Base-by-base conservation (phyloP, 1,284 basidiomycete genomes). In the Ustilago bromivora region DNA sequence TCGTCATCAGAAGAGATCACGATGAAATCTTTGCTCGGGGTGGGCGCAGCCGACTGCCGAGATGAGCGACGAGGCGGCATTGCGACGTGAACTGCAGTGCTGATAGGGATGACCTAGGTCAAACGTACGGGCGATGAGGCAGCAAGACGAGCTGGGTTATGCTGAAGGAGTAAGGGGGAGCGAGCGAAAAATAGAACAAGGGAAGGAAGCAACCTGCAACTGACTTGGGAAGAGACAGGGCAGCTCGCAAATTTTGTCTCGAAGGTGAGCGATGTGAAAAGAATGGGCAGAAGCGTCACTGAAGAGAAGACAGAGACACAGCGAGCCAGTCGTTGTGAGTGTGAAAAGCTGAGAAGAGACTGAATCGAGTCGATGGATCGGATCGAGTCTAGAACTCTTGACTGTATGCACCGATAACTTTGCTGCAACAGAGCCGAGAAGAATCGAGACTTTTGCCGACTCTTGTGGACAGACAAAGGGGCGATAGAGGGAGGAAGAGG, bases 61-160 rank as follows among this genome's bases (percentile, higher is more conserved):
- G 61, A 12, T 15, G 71, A 73, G 32, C 66, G 71, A 63, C 71
- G 71, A 19, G 71, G 71, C n/a, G 66, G 71, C 71, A 73, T 73
- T 19, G n/a, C 41, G 49, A 23, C 32, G 3, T 43, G 36, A 36
- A 52, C 15, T 17, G 11, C 34, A 31, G 49, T n/a, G 49, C 23
- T 23, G 31, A 38, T 7, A 28, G 31, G n/a, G 13, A 28, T 9
- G 43, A 19, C 1, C 40, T 41, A 15, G 40, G 13, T 41, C 13
- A 41, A 17, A 12, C 7, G 40, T 17, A 41, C 1, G 40, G 17
- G 13, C 4, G 40, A 41, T 41, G 40, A 7, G 40, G 13, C 10
- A 17, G 40, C 40, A 17, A 10, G 2, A 17, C 17, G 13, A 15
- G 40, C 40, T 41, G 40, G 17, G 15, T 6, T 15, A 41, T 6